Percentiles rank a stretch among this genome's conserved stretches.
Evolutionary conservation across 2,329 filamentous ascomycete species (phyloP).

Genomic region (Pyricularia pennisetigena): DNA sequence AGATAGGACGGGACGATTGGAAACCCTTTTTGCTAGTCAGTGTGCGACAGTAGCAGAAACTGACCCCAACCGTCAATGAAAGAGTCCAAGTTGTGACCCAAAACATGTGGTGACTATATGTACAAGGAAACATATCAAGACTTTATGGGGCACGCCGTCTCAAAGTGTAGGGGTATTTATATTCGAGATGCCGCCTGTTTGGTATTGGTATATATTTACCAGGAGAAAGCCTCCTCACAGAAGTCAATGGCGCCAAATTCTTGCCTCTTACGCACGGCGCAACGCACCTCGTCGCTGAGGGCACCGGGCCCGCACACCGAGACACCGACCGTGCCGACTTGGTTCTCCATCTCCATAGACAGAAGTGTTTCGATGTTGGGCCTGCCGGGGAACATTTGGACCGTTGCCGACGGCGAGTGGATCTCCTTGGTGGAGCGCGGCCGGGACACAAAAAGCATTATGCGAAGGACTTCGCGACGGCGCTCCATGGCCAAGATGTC

Average conservation of each 20-base stretch:
- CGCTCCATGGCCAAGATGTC: conserved; percentile 66
- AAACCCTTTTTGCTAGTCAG: neutral
- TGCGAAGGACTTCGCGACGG: conserved; percentile 62
- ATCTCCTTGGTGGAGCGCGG: conserved; percentile 72
- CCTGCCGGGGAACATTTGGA: conserved; percentile 77
- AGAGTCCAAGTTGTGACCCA: neutral
- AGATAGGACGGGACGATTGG: neutral
- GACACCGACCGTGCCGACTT: conserved; percentile 65
- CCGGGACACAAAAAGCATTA: conserved; percentile 69
- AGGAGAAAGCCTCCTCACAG: conserved; percentile 67
- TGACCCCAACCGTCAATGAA: neutral
- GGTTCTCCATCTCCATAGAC: conserved; percentile 63
- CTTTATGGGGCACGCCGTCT: neutral
- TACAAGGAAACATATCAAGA: neutral
- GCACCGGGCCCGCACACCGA: conserved; percentile 66
- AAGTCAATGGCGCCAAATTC: conserved; percentile 62
- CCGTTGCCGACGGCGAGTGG: conserved; percentile 64
- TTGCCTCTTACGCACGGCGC: conserved; percentile 55
- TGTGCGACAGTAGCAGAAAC: neutral
- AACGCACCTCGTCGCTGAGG: conserved; percentile 65
- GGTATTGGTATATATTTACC: conserved; percentile 24
- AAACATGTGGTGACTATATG: neutral
- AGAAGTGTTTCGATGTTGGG: conserved; percentile 66
- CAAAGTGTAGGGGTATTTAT: neutral
- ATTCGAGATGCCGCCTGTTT: neutral